phyloP scores from a whole-genome alignment of 2,329 filamentous ascomycete species.

The Dothidotthia symphoricarpi region DNA sequence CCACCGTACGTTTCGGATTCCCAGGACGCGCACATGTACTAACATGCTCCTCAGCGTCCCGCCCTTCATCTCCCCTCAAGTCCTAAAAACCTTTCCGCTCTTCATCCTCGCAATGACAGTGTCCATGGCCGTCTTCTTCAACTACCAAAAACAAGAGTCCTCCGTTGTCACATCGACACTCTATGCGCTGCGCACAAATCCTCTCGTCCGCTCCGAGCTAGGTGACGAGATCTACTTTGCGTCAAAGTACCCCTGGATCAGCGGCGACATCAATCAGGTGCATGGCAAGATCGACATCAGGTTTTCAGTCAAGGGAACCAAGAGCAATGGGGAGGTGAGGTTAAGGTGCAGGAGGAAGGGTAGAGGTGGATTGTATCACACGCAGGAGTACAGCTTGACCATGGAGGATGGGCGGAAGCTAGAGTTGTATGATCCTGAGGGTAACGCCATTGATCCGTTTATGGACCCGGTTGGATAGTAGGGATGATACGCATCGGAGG shows the following conservation, averaged over 20 bases:
- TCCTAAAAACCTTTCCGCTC: constrained; percentile 67
- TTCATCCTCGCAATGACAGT: constrained; percentile 71
- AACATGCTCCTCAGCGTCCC: constrained; percentile 23
- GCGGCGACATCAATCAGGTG: constrained; percentile 81
- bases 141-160: constrained; percentile 95
- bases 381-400: constrained; percentile 83
- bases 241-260: constrained; percentile 50
- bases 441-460: constrained; percentile 62
- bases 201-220: constrained; percentile 69
- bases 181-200: constrained; percentile 83
- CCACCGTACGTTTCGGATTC: constrained; percentile 29
- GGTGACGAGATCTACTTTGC: constrained; percentile 66
- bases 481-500: constrained; percentile 2
- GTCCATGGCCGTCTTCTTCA: constrained; percentile 87
- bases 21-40: constrained; percentile 5
- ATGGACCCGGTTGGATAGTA: constrained; percentile 30
- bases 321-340: constrained; percentile 68
- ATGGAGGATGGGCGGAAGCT: constrained; percentile 65
- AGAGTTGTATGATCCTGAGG: constrained; percentile 68
- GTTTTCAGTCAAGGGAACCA: constrained; percentile 82
- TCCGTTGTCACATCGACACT: constrained; percentile 79
- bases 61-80: constrained; percentile 34
- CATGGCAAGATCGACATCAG: constrained; percentile 84
- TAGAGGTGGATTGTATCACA: constrained; percentile 73
- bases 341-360: constrained; percentile 74